phyloP scores from a whole-genome alignment of 2,329 filamentous ascomycete genomes.

The Nemania bipapillata region DNA sequence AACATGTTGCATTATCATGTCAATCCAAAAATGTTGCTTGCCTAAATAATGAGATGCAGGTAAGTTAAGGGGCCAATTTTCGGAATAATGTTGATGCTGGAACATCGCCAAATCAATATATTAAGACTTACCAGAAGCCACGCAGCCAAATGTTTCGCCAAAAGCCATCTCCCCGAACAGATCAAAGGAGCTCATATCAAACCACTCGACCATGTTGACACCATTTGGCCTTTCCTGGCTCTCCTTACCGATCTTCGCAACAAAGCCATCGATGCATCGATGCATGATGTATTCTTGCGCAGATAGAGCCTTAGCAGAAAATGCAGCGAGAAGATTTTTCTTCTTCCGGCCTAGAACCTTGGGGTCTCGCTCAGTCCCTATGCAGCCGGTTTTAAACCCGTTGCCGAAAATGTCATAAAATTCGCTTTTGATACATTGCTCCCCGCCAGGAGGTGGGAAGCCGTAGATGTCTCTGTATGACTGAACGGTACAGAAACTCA shows the following conservation, averaged over 20 bases:
- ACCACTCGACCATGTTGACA: conserved; percentile 36
- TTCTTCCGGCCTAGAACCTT: conserved; percentile 31
- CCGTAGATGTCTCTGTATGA: conserved; percentile 40
- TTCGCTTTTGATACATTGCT: conserved; percentile 35
- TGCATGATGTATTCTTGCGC: conserved; percentile 36
- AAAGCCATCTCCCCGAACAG: conserved; percentile 40
- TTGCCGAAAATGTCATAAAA: conserved; percentile 40
- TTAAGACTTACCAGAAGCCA: conserved; percentile 24
- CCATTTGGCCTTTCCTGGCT: conserved; percentile 17
- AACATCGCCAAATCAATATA: background rate
- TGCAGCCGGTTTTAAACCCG: conserved; percentile 34
- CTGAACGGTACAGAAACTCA: conserved; percentile 32
- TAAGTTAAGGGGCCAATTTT: background rate
- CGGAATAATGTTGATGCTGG: background rate
- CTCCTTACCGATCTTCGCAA: conserved; percentile 23
- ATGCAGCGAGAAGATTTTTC: conserved; percentile 32
- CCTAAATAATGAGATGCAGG: conserved; percentile 9
- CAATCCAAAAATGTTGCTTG: conserved; percentile 36
- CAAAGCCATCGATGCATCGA: conserved; percentile 25
- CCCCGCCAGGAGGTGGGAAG: conserved; percentile 16
- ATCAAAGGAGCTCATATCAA: conserved; percentile 37
- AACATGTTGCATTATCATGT: conserved; percentile 30
- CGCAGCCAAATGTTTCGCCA: conserved; percentile 36
- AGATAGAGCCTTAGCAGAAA: conserved; percentile 29
- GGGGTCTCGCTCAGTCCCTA: conserved; percentile 39